Evolutionary conservation across 2,329 filamentous ascomycete species (phyloP).

Genomic region (Coniochaeta prunicola): DNA sequence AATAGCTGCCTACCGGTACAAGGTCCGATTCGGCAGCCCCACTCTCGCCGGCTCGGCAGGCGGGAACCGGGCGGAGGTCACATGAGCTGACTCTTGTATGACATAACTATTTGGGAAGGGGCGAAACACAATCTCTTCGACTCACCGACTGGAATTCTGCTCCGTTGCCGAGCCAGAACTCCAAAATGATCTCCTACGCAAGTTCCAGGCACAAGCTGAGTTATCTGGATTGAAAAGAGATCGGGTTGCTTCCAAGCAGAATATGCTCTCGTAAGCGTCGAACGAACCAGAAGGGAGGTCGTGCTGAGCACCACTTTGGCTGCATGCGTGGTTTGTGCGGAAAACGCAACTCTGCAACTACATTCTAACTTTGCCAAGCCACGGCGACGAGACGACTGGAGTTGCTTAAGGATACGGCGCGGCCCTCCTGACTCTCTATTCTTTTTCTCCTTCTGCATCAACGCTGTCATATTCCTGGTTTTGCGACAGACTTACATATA

Average conservation of each 20-base stretch:
- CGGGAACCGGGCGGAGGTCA: neutral
- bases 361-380: neutral
- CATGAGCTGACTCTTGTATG: neutral
- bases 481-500: neutral
- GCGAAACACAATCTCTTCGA: neutral
- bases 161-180: neutral
- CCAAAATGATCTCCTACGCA: neutral
- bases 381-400: neutral
- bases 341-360: neutral
- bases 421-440: neutral
- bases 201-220: neutral
- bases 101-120: neutral
- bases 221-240: neutral
- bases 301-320: neutral
- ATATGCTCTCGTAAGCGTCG: neutral
- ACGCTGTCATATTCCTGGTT: neutral
- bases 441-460: neutral
- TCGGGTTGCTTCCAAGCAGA: neutral
- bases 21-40: neutral
- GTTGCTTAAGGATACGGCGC: neutral
- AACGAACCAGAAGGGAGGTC: neutral
- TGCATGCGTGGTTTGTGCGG: slow-evolving; percentile 6
- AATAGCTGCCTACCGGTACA: neutral
- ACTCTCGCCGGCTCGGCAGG: neutral
- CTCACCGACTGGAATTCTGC: neutral